phyloP scores from a whole-genome alignment of 495 filamentous ascomycete species.

The Neurospora sublineolata region DNA sequence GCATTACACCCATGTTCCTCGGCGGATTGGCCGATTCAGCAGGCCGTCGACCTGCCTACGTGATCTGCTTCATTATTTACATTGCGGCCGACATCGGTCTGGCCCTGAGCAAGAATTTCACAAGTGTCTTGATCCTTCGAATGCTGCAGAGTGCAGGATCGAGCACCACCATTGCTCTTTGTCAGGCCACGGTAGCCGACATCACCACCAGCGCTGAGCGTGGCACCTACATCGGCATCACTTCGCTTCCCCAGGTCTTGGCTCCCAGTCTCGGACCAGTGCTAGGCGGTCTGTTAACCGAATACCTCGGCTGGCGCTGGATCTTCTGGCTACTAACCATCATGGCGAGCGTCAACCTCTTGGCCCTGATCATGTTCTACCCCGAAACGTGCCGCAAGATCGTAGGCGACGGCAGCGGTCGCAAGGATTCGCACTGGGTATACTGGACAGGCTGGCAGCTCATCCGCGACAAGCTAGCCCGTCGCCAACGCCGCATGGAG shows the following conservation, averaged over 20 bases:
- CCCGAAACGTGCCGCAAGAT: constrained; percentile 54
- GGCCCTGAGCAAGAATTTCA: constrained; percentile 37
- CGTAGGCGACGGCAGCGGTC: constrained; percentile 53
- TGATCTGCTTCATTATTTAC: constrained; percentile 44
- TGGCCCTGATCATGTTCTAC: constrained; percentile 34
- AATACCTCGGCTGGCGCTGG: constrained; percentile 52
- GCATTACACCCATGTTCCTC: constrained; percentile 44
- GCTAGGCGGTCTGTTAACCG: constrained; percentile 47
- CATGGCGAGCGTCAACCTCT: constrained; percentile 29
- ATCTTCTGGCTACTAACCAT: constrained; percentile 63
- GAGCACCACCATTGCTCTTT: constrained; percentile 39
- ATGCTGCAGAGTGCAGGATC: constrained; percentile 45
- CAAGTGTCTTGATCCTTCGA: constrained; percentile 40
- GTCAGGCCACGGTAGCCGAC: constrained; percentile 46
- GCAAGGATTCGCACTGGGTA: constrained; percentile 19
- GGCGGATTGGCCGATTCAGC: constrained; percentile 43
- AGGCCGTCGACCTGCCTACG: constrained; percentile 45
- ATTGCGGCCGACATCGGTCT: constrained; percentile 45
- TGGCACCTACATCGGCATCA: constrained; percentile 34
- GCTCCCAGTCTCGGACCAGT: constrained; percentile 23
- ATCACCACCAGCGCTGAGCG: constrained; percentile 41
- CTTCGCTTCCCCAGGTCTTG: constrained; percentile 25
- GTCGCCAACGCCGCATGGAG: neutral
- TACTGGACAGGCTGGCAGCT: constrained; percentile 31
- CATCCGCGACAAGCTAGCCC: constrained; percentile 9